Conservation (phyloP, 352 stramenopile genomes). For the Saprolegnia parasitica region DNA sequence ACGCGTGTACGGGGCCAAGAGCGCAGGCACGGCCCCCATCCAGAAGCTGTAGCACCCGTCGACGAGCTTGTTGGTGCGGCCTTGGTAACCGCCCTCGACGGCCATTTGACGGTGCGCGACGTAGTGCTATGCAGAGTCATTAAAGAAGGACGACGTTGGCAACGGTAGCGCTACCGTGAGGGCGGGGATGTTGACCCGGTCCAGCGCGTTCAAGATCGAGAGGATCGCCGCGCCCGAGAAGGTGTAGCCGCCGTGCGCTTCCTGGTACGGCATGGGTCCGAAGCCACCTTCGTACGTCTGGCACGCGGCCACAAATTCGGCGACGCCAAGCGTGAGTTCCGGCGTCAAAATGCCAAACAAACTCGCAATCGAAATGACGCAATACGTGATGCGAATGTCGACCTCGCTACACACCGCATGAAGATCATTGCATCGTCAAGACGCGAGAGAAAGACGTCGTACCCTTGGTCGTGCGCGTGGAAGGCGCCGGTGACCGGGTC, state of each 20-base stretch:
- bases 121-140: conserved; percentile 32
- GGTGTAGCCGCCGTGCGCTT: conserved; percentile 98
- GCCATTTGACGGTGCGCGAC: conserved; percentile 92
- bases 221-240: conserved; percentile 96
- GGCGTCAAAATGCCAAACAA: conserved; percentile 91
- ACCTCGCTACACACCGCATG: conserved; percentile 66
- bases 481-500: conserved; percentile 83
- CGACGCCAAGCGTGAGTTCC: conserved; percentile 71
- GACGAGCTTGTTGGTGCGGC: conserved; percentile 98
- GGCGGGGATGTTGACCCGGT: conserved; percentile 48
- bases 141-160: not conserved
- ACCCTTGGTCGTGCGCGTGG: conserved; percentile 95
- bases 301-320: conserved; percentile 81
- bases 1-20: conserved; percentile 44
- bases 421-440: not conserved
- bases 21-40: conserved; percentile 88
- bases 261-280: conserved; percentile 85
- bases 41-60: conserved; percentile 99
- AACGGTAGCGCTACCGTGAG: conserved; percentile 39
- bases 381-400: conserved; percentile 97
- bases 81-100: conserved; percentile 89
- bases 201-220: conserved; percentile 79
- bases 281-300: conserved; percentile 98
- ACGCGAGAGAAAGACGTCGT: not conserved
- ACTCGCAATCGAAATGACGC: conserved; percentile 90